Base-by-base conservation (phyloP, 371 early-diverging fungal genomes). In the Mucor piriformis region DNA sequence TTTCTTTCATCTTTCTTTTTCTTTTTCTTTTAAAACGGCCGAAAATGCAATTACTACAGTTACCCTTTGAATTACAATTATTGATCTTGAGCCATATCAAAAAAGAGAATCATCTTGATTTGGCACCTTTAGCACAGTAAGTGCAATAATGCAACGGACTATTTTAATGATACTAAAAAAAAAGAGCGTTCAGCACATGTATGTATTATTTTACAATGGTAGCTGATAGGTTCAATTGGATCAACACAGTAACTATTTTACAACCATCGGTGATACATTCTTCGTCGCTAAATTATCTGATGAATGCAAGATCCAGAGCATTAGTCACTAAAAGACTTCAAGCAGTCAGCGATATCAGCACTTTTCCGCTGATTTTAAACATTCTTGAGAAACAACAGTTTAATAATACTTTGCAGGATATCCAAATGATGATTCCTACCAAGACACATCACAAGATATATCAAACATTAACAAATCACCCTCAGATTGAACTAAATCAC, bases 61-160 rank as follows among this genome's bases (percentile, higher is more conserved):
- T 74, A 37, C 69, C 75, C 18, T 50, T 58, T 32, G 75, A 74
- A 44, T 49, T 74, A 11, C 61, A 71, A 34, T 51, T 71, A 6
- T 18, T 61, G 24, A 66, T 71, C 15, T 42, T 74, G 32, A 46
- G 59, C 16, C 59, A 63, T 47, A 16, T 71, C 20, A 60, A 55
- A n/a, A 20, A 46, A 23, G 72, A 57, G 3, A 71, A 69, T 37
- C 71, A 66, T 20, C 33, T 69, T 3, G 54, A 71, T 50, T 44
- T 71, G 34, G 53, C 52, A 18, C 60, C 75, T 18, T 24, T 71
- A 37, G 59, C 75, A 35, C 69, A 69, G 75, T 74, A 66, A 58
- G 61, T 40, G 3, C 3, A 57, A n/a, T 6, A 29, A 18, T 57
- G n/a, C 23, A 44, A 52, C 23, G 34, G 37, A 23, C 7, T 0